phyloP scores from a whole-genome alignment of 495 filamentous ascomycete genomes.

The Hyphodiscus hymeniophilus region DNA sequence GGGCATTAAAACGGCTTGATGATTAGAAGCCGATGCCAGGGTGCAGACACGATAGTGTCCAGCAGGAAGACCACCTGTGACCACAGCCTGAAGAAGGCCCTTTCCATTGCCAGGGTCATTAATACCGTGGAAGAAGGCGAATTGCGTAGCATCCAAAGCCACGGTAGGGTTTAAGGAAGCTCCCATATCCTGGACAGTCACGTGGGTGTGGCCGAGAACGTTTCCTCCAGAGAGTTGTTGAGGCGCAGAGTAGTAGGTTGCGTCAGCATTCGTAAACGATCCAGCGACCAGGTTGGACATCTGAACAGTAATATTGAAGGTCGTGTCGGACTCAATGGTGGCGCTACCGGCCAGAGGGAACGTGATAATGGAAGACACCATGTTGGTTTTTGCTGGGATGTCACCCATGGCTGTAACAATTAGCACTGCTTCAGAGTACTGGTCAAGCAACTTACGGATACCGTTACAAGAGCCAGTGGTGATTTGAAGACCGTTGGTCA shows the following conservation, averaged over 20 bases:
- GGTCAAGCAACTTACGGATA: conserved; percentile 47
- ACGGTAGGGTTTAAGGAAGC: conserved; percentile 37
- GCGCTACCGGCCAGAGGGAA: conserved; percentile 41
- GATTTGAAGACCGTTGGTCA: conserved; percentile 62
- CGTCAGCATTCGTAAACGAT: conserved; percentile 55
- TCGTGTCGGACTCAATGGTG: conserved; percentile 36
- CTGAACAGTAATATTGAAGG: conserved; percentile 53
- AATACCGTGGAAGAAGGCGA: conserved; percentile 72
- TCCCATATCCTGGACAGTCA: conserved; percentile 58
- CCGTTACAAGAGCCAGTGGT: conserved; percentile 62
- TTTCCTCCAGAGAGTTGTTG: conserved; percentile 48
- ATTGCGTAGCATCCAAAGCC: conserved; percentile 48
- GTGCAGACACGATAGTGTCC: conserved; percentile 68
- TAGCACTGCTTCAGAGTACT: conserved; percentile 11
- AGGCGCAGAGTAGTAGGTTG: conserved; percentile 63
- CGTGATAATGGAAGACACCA: conserved; percentile 60
- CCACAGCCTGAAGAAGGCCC: conserved; percentile 44
- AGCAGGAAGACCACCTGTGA: conserved; percentile 54
- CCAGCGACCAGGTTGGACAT: conserved; percentile 53
- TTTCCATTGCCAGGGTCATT: conserved; percentile 62
- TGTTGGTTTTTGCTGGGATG: conserved; percentile 51
- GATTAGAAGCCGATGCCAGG: conserved; percentile 57
- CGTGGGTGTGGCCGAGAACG: conserved; percentile 64
- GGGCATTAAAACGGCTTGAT: conserved; percentile 72
- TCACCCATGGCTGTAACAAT: conserved; percentile 50